Base-by-base conservation (phyloP, 176 grass and related monocot genomes). In the Carex pumila region DNA sequence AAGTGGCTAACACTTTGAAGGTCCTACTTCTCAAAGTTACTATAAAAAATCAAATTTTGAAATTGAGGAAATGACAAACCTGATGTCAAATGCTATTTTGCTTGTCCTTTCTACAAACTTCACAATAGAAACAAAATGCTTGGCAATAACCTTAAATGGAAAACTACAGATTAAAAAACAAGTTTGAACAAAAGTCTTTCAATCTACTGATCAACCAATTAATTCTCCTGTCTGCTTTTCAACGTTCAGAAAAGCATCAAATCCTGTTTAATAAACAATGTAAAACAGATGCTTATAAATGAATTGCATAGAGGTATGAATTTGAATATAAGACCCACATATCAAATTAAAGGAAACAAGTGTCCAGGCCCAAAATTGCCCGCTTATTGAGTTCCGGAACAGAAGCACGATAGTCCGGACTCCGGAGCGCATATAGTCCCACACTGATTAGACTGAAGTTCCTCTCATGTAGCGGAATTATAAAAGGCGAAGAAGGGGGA, bases 51-150 rank as follows among this genome's bases (percentile, higher is more conserved):
- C 30, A 29, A 84, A 25, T 56, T 61, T 61, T 12, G 0, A 53
- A 89, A 78, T 12, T 19, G 7, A 15, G 25, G 65, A 79, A 87
- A 84, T 31, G 61, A 87, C 70, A 67, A 75, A 99, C 97, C 97
- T 99, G 88, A 99, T 86, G 53, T 99, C 97, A 88, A 99, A 99
- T 86, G 90, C 86, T 88, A 99, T 87, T 87, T 57, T 90, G 67
- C 97, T 99, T 19, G 67, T 89, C 67, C 81, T 99, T 92, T 99
- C 97, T 75, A 94, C 83, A 77, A 99, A 99, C 69, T 96, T 99
- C 76, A 99, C 87, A 79, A 99, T 99, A 67, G 97, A 93, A 72
- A 99, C 93, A 73, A 90, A 93, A 85, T 93, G 93, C 93, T 94
- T 99, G 72, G 93, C 96, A 89, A 99, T 94, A 82, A 99, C 97